Base-by-base conservation (phyloP, 1,139 yeast species). In the Taphrina communis region DNA sequence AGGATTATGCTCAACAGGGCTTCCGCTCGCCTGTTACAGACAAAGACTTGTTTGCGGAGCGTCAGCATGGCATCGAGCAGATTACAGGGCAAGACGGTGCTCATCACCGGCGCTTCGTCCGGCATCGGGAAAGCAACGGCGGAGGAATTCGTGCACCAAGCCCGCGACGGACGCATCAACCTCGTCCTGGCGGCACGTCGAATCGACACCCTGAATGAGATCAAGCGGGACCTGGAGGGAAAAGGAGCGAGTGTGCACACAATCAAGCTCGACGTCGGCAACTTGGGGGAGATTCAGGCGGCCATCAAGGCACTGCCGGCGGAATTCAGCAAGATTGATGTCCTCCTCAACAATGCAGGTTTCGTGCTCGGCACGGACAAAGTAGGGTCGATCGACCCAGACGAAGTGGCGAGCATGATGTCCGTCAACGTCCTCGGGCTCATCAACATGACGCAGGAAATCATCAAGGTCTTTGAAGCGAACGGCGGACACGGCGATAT, bases 321-420 rank as follows among this genome's bases (percentile, higher is more conserved):
- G 57, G 81, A 77, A 55, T 80, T 78, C 75, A 68, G 76, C 25
- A 71, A 76, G 42, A 75, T 80, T 51, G 82, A 80, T 70, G 63
- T 90, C 48, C 81, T 90, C 70, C 80, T 90, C 71, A 90, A 90
- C 81, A 90, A 90, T 76, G 95, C 96, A 7, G 96, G 96, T 52
- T 84, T 88, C 78, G 96, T 94, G 1, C 80, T 85, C 63, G 96
- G 96, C 36, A 79, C 80, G 60, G 92, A 85, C 42, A 76, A 78
- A 53, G 89, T 89, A 39, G 95, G 94, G 14, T 80, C 80, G 1
- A 83, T 89, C 69, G 75, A 78, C 1, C 80, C 80, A 38, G 78
- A 78, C 1, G 94, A 89, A 73, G 81, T 89, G 63, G 82, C 82
- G 65, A 85, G 84, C 50, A 88, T 88, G 88, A 82, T 69, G 75